Base-by-base conservation (phyloP, 805 yeast species). In the Yarrowia alimentaria region DNA sequence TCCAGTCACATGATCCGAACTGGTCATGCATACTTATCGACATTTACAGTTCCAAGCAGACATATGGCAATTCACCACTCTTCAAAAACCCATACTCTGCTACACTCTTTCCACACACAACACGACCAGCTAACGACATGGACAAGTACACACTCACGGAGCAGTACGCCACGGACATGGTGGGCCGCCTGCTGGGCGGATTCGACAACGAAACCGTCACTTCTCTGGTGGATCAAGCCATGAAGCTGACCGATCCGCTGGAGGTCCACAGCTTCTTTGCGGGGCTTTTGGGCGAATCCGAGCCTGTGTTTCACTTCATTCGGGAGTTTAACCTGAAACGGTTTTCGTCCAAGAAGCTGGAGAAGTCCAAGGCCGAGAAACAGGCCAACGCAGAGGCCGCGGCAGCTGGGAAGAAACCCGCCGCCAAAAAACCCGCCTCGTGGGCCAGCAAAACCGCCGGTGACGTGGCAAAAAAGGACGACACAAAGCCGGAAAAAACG, bases 321-420 rank as follows among this genome's bases (percentile, higher is more conserved):
- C 37, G 30, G 30, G 50, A 30, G 21, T 43, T 43, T 37, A 43
- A 30, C 18, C 26, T 20, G 20, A 21, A 24, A 19, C 50, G 50
- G 30, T 43, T 43, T 6, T 30, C 50, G 29, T 16, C 50, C 18
- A 21, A 43, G 19, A 43, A 43, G 22, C 37, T 43, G 22, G 30
- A 65, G 49, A 32, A 68, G 53, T 57, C 65, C 59, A 45, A 69
- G 60, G 57, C 64, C 59, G 54, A 62, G 57, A 55, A 71, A 67
- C 61, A 73, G 65, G 64, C 67, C 51, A 47, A 67, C 57, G 11
- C 16, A 3, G 12, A n/a, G n/a, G n/a, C n/a, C n/a, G n/a, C n/a
- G n/a, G n/a, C n/a, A n/a, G n/a, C n/a, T n/a, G n/a, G n/a, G n/a
- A 6, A 21, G 24, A n/a, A n/a, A 33, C 11, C 29, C n/a, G 21